Base-by-base conservation (phyloP, 164 flowering plant species). In the Euptelea pleiosperma region DNA sequence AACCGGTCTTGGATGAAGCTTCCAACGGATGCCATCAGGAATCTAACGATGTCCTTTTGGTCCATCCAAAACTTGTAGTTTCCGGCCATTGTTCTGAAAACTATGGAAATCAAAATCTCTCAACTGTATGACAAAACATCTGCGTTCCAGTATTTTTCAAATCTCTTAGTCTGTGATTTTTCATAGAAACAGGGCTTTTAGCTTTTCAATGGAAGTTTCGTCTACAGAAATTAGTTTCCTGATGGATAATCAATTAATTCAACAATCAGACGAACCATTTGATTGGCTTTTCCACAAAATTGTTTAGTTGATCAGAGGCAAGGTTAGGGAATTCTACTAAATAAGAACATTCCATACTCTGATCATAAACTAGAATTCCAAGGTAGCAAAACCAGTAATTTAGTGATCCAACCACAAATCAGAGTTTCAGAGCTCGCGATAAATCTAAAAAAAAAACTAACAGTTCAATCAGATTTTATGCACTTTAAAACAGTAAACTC, bases 1-100 rank as follows among this genome's bases (percentile, higher is more conserved):
- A 87, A 62, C 22, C 79, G 68, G 46, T 81, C 90, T 70, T 79
- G 86, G 22, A 59, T 70, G 65, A 79, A 81, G 61, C 82, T 78
- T 55, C 81, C 85, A 0, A 84, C 66, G 0, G 79, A 75, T 26
- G 83, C 61, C 2, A 40, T 58, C 68, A 86, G 65, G 36, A 74
- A 65, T 57, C 73, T 72, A 19, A 75, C 80, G 3, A 78, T 82
- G 55, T 81, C 82, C 35, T 80, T 76, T 41, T 81, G 78, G 42
- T 84, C 86, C 79, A 76, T 74, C 35, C 65, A 60, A 28, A 75
- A 74, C 63, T 82, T 69, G 55, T 71, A 76, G 43, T 68, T 59
- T 50, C 80, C 79, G 35, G 77, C 64, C 82, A 75, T 77, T 2
- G 18, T 50, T 16, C 6, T 6, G 3, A 15, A 56, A 15, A 39